These are phyloP conservation scores for Trifolium pratense DNA, from an alignment of 306 rosid genomes.

Conservation along the genomic window DNA sequence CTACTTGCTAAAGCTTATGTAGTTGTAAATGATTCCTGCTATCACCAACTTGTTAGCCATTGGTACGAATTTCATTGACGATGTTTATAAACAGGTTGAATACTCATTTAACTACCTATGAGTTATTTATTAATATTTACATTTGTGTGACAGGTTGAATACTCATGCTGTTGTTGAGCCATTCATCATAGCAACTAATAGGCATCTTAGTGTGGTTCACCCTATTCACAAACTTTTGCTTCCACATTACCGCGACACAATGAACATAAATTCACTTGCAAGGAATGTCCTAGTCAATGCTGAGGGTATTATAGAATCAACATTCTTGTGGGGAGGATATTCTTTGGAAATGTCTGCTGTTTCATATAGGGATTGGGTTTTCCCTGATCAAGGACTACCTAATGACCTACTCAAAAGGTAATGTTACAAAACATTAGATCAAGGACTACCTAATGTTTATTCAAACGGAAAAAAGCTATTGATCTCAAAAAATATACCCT, in stretches of 20 bases:
- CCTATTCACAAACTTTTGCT: constrained; percentile 47
- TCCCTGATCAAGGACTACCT: constrained; percentile 49
- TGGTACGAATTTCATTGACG: constrained; percentile 50
- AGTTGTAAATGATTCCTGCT: constrained; percentile 67
- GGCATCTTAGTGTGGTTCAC: constrained; percentile 51
- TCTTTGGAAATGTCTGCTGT: constrained; percentile 50
- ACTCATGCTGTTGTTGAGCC: constrained; percentile 89
- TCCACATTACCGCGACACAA: constrained; percentile 54
- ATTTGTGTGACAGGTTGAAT: constrained; percentile 58
- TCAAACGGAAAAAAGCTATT: constrained; percentile 38
- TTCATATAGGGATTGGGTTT: constrained; percentile 47
- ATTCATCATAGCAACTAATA: constrained; percentile 53
- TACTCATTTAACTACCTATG: not conserved
- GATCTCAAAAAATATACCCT: not conserved
- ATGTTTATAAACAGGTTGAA: not conserved
- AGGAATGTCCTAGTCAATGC: constrained; percentile 49
- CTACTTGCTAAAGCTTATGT: constrained; percentile 78
- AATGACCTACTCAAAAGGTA: constrained; percentile 52
- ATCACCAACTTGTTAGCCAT: constrained; percentile 75
- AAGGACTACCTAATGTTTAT: constrained; percentile 47
- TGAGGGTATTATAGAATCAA: constrained; percentile 48
- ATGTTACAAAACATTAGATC: constrained; percentile 24
- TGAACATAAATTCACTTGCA: constrained; percentile 50
- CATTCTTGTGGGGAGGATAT: constrained; percentile 46
- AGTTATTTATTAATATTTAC: not conserved